Percentiles rank a stretch among this genome's conserved stretches.
phyloP scores from a whole-genome alignment of 2,329 filamentous ascomycete species.

The Colletotrichum spinosum region DNA sequence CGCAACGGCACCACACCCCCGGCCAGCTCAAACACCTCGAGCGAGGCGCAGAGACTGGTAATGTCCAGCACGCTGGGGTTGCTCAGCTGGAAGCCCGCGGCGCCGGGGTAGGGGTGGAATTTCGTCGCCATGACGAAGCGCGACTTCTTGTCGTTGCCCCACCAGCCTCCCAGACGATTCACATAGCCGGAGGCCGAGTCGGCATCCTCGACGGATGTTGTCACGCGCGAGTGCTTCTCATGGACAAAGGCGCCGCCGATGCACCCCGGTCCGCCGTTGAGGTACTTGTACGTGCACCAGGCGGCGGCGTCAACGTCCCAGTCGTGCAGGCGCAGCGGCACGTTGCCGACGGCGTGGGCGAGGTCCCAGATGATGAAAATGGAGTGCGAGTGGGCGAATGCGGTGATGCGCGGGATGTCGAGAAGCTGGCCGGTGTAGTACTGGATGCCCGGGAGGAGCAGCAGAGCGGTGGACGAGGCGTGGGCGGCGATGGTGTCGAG shows the following conservation, averaged over 20 bases:
- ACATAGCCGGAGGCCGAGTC: slow-evolving; percentile 63
- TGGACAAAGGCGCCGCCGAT: slow-evolving; percentile 88
- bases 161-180: slow-evolving; percentile 84
- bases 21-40: slow-evolving; percentile 77
- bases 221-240: slow-evolving; percentile 74
- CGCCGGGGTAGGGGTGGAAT: slow-evolving; percentile 82
- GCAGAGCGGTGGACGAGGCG: slow-evolving; percentile 76
- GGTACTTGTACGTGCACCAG: slow-evolving; percentile 96
- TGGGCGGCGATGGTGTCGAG: slow-evolving; percentile 80
- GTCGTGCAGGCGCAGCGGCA: slow-evolving; percentile 81
- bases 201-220: slow-evolving; percentile 49
- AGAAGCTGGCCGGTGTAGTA: slow-evolving; percentile 93
- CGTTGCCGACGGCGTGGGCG: slow-evolving; percentile 88
- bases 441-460: slow-evolving; percentile 88
- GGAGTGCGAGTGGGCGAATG: slow-evolving; percentile 76
- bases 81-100: slow-evolving; percentile 84
- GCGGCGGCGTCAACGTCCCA: slow-evolving; percentile 93
- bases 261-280: slow-evolving; percentile 85
- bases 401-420: slow-evolving; percentile 84
- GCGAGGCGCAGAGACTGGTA: slow-evolving; percentile 75
- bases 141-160: slow-evolving; percentile 81
- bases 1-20: slow-evolving; percentile 71
- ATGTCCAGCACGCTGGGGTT: slow-evolving; percentile 84
- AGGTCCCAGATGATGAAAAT: slow-evolving; percentile 89
- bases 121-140: slow-evolving; percentile 87